Evolutionary conservation across 805 yeast genomes (phyloP).

Genomic region (Hermanozyma aechmeae): DNA sequence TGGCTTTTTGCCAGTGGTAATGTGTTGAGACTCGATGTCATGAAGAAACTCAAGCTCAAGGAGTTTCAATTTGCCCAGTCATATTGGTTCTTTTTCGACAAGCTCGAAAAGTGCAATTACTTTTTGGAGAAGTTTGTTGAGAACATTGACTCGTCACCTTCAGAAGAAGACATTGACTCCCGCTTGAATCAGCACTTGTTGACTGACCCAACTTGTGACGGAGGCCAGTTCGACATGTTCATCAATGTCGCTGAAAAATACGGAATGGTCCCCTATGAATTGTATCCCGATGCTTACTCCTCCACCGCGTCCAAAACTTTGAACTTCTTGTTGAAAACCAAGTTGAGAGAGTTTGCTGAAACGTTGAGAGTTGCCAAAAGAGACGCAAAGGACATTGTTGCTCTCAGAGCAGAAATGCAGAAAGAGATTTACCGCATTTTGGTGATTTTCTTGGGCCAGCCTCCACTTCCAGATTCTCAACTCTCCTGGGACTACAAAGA

Average conservation of each 20-base stretch:
- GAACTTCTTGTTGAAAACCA: slow-evolving; percentile 12
- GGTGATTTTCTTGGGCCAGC: slow-evolving; percentile 13
- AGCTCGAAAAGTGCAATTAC: slow-evolving; percentile 12
- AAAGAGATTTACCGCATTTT: slow-evolving; percentile 10
- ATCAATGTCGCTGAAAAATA: slow-evolving; percentile 12
- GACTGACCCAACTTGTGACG: slow-evolving; percentile 12
- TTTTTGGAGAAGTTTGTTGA: slow-evolving; percentile 9
- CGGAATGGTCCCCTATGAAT: slow-evolving; percentile 11
- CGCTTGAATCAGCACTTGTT: slow-evolving; percentile 9
- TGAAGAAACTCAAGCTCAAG: slow-evolving; percentile 9
- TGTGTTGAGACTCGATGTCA: slow-evolving; percentile 9
- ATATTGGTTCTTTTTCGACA: slow-evolving; percentile 13
- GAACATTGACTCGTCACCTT: slow-evolving; percentile 6
- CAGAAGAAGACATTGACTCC: slow-evolving; percentile 7
- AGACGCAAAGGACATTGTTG: background rate
- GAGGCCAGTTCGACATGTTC: slow-evolving; percentile 14
- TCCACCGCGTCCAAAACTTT: slow-evolving; percentile 11
- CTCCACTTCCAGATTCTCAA: slow-evolving; percentile 7
- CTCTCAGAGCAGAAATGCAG: slow-evolving; percentile 6
- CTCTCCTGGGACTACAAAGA: slow-evolving; percentile 11
- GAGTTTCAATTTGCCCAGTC: slow-evolving; percentile 14
- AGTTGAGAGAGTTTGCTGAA: slow-evolving; percentile 13
- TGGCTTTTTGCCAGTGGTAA: slow-evolving; percentile 14
- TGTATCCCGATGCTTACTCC: slow-evolving; percentile 11
- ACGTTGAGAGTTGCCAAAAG: slow-evolving; percentile 5